Evolutionary conservation across 371 early-diverging fungal species (phyloP).

Genomic region (Blastocladiella emersonii): DNA sequence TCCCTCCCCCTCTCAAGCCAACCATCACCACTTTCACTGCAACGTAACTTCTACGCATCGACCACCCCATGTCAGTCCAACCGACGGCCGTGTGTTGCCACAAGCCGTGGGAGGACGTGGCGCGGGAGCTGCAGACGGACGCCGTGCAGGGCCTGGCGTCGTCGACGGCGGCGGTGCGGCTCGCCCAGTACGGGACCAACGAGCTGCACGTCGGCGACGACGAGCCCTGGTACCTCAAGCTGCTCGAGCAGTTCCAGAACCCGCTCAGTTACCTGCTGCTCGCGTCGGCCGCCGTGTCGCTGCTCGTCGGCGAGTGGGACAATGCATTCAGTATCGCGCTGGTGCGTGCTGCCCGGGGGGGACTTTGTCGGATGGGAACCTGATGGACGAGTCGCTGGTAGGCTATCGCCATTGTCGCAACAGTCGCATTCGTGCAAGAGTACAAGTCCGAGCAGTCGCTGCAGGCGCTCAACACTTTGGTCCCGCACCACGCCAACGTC

Average conservation of each 20-base stretch:
- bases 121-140: neutral
- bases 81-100: neutral
- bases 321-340: slow-evolving; percentile 88
- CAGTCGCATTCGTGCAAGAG: slow-evolving; percentile 84
- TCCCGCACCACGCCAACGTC: slow-evolving; percentile 69
- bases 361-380: too few relatives aligned
- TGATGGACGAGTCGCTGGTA: too few relatives aligned
- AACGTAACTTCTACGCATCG: too few relatives aligned
- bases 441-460: slow-evolving; percentile 73
- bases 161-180: neutral
- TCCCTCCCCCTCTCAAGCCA: too few relatives aligned
- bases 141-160: neutral
- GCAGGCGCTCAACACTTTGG: slow-evolving; percentile 72
- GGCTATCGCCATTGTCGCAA: slow-evolving; percentile 76
- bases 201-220: slow-evolving; percentile 44
- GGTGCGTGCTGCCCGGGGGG: slow-evolving; percentile 39
- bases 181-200: slow-evolving; percentile 24
- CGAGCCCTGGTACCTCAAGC: slow-evolving; percentile 46
- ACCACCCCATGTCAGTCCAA: neutral
- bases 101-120: neutral
- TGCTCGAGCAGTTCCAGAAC: slow-evolving; percentile 60
- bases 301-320: slow-evolving; percentile 74
- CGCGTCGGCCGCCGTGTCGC: slow-evolving; percentile 69
- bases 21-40: too few relatives aligned
- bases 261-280: slow-evolving; percentile 77